Conservation (phyloP, 2,329 filamentous ascomycete species). For the Nannizziopsis barbatae region DNA sequence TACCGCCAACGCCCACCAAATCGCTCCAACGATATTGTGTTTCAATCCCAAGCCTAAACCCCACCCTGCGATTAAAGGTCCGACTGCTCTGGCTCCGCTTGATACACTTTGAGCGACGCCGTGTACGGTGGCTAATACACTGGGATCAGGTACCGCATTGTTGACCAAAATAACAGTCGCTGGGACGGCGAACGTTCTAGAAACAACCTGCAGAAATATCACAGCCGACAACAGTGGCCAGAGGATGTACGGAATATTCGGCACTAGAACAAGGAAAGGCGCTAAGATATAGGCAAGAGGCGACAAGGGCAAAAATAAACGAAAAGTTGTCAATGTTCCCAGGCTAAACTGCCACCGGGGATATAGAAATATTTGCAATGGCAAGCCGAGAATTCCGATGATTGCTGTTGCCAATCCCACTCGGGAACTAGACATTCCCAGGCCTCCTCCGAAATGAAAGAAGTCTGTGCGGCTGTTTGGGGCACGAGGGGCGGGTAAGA, state of each 20-base stretch:
- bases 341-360: constrained; percentile 54
- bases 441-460: constrained; percentile 57
- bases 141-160: constrained; percentile 47
- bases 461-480: constrained; percentile 28
- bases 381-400: constrained; percentile 63
- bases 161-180: constrained; percentile 50
- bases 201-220: constrained; percentile 57
- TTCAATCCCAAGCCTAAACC: constrained; percentile 44
- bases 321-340: constrained; percentile 58
- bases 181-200: constrained; percentile 57
- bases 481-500: constrained; percentile 60
- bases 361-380: constrained; percentile 60
- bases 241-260: constrained; percentile 42
- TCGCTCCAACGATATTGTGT: constrained; percentile 44
- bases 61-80: constrained; percentile 45
- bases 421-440: constrained; percentile 58
- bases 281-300: constrained; percentile 58
- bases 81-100: constrained; percentile 45
- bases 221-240: constrained; percentile 57
- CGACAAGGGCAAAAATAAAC: constrained; percentile 57
- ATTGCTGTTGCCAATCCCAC: constrained; percentile 71
- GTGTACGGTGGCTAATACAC: constrained; percentile 48
- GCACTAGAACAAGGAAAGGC: constrained; percentile 60
- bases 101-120: constrained; percentile 48
- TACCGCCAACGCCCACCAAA: constrained; percentile 48